Conservation (phyloP, 2,329 filamentous ascomycete genomes). For the Trichophyton simii region DNA sequence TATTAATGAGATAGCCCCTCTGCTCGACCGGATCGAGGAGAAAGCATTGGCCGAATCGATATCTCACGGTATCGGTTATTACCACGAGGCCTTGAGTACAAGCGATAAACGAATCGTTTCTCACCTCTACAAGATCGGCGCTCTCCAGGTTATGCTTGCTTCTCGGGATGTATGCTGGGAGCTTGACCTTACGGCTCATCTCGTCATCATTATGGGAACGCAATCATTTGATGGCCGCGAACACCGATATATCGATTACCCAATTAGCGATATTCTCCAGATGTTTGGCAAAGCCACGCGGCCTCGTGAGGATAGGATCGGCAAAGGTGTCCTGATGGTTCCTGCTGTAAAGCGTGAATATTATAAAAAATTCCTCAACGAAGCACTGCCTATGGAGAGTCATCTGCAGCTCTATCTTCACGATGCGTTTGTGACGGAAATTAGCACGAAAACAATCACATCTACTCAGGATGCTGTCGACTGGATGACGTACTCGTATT, state of each 20-base stretch:
- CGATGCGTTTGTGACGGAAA: constrained; percentile 93
- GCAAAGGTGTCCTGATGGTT: constrained; percentile 91
- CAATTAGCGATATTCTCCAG: constrained; percentile 82
- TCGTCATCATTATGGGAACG: constrained; percentile 94
- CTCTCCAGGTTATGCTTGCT: constrained; percentile 72
- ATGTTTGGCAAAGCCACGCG: constrained; percentile 94
- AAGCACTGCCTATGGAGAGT: constrained; percentile 89
- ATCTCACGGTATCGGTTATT: constrained; percentile 90
- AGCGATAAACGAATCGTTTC: constrained; percentile 91
- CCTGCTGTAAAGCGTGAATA: constrained; percentile 90
- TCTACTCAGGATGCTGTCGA: constrained; percentile 95
- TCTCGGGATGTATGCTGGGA: constrained; percentile 95
- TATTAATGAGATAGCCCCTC: constrained; percentile 64
- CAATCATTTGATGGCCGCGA: constrained; percentile 95
- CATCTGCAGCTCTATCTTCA: constrained; percentile 84
- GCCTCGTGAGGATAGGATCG: constrained; percentile 63
- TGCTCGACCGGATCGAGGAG: constrained; percentile 75
- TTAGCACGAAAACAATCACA: constrained; percentile 89
- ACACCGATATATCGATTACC: constrained; percentile 94
- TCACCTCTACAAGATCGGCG: constrained; percentile 78
- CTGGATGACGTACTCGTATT: constrained; percentile 97
- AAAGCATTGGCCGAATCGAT: constrained; percentile 77
- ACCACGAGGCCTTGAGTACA: constrained; percentile 79
- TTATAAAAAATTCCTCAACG: constrained; percentile 97
- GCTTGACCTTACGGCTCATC: constrained; percentile 70